Conservation (phyloP, 176 grass and related monocot species). For the Oropetium thomaeum region DNA sequence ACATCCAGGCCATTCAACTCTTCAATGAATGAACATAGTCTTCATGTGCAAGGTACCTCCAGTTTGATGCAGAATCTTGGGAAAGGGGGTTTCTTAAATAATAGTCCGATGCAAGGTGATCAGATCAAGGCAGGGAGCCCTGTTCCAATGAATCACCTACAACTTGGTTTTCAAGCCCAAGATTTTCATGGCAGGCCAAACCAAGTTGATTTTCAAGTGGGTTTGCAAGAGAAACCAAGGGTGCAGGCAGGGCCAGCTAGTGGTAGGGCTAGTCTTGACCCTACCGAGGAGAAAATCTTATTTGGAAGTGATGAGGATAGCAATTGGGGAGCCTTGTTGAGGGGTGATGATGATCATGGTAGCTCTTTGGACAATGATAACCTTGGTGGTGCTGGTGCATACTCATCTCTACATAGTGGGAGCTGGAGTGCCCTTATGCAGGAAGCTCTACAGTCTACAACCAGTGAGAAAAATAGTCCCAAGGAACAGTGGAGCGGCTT, state of each 20-base stretch:
- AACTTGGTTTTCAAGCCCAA: conserved; percentile 53
- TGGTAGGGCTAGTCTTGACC: conserved; percentile 78
- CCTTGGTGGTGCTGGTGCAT: conserved; percentile 50
- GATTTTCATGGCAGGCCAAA: conserved; percentile 51
- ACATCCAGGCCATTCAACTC: conserved; percentile 48
- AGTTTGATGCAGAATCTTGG: conserved; percentile 70
- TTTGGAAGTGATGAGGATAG: conserved; percentile 68
- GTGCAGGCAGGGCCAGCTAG: conserved; percentile 44
- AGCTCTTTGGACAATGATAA: conserved; percentile 59
- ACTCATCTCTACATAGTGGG: conserved; percentile 73
- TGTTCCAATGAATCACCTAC: conserved; percentile 52
- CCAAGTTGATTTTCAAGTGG: conserved; percentile 45
- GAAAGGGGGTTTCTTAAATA: conserved; percentile 61
- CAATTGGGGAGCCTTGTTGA: conserved; percentile 78
- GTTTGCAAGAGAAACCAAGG: conserved; percentile 53
- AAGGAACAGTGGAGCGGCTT: conserved; percentile 88
- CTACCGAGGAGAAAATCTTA: conserved; percentile 86
- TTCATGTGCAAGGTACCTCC: conserved; percentile 40
- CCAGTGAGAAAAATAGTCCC: conserved; percentile 64
- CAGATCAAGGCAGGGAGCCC: conserved; percentile 50
- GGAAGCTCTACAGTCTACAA: conserved; percentile 77
- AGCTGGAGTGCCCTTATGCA: conserved; percentile 99
- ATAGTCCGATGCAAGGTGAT: conserved; percentile 37
- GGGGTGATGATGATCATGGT: conserved; percentile 47
- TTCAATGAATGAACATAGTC: conserved; percentile 48